These are phyloP conservation scores for Ophioceras dolichostomum DNA, from an alignment of 2,329 filamentous ascomycete species.

Conservation along the genomic window DNA sequence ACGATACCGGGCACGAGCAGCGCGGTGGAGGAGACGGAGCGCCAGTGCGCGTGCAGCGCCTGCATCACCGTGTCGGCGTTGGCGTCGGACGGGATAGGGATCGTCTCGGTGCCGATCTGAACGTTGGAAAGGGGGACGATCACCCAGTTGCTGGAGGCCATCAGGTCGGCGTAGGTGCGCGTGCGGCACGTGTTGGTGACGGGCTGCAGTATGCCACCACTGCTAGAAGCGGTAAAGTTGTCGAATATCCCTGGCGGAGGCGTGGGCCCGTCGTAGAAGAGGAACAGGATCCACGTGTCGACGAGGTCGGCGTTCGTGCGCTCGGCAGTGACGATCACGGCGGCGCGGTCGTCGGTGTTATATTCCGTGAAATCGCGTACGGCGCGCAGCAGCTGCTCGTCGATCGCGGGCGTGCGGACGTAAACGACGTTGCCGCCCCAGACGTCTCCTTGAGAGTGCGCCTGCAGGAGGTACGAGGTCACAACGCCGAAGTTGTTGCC, in stretches of 20 bases:
- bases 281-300: constrained; percentile 46
- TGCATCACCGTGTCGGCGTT: constrained; percentile 9
- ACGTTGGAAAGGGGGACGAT: constrained; percentile 1
- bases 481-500: constrained; percentile 25
- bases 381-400: constrained; percentile 15
- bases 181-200: constrained; percentile 21
- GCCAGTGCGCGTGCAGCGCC: constrained; percentile 22
- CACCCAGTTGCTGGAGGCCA: constrained; percentile 9
- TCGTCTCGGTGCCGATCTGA: constrained; percentile 7
- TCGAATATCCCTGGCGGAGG: constrained; percentile 41
- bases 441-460: constrained; percentile 2
- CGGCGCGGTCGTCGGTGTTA: constrained; percentile 46
- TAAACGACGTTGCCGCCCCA: constrained; percentile 5
- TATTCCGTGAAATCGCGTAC: constrained; percentile 43
- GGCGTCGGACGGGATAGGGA: constrained; percentile 4
- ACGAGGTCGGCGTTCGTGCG: constrained; percentile 27
- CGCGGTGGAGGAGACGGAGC: constrained; percentile 20
- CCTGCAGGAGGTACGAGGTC: constrained; percentile 9
- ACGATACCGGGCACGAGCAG: constrained; percentile 1
- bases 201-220: too few species aligned
- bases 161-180: constrained; percentile 14
- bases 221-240: constrained; percentile 40
- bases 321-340: constrained; percentile 44
- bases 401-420: not conserved
- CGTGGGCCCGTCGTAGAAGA: constrained; percentile 47